A percentile compares a stretch with the other conserved stretches of the same genome.
phyloP scores from a whole-genome alignment of 106 monocot genomes.

The Dioscorea zingiberensis region DNA sequence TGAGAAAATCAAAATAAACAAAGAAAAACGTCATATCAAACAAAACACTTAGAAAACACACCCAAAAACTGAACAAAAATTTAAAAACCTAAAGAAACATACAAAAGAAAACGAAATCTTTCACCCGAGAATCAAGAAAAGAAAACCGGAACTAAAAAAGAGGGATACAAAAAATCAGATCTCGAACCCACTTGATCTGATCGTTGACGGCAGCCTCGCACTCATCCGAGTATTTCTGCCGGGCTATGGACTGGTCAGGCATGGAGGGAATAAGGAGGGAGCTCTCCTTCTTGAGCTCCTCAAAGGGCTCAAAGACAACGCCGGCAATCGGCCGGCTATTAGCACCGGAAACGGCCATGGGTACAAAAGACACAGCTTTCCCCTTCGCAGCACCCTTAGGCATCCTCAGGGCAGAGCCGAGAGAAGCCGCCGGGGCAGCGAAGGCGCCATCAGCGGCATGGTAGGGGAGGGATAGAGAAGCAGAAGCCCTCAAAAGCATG shows the following conservation, averaged over 20 bases:
- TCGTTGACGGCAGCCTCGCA: constrained; percentile 81
- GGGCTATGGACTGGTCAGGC: constrained; percentile 42
- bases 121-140: too few species aligned
- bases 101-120: too few species aligned
- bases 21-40: neutral
- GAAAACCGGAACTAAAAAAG: too few species aligned
- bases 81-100: too few species aligned
- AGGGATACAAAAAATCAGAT: too few species aligned
- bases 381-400: neutral
- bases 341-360: neutral
- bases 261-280: constrained; percentile 34
- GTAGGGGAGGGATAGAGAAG: constrained; percentile 6
- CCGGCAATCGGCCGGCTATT: constrained; percentile 19
- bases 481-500: constrained; percentile 26
- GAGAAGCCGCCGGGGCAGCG: constrained; percentile 1
- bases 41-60: too few species aligned
- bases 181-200: constrained; percentile 73
- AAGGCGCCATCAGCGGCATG: neutral
- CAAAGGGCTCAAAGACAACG: constrained; percentile 68
- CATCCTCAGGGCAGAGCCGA: constrained; percentile 3
- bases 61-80: too few species aligned
- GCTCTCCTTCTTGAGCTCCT: constrained; percentile 67
- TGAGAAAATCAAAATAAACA: neutral
- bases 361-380: neutral
- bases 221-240: constrained; percentile 56